These are phyloP conservation scores for Dictyophora rubrovolvata DNA, from an alignment of 768 basidiomycete genomes.

Conservation along the genomic window DNA sequence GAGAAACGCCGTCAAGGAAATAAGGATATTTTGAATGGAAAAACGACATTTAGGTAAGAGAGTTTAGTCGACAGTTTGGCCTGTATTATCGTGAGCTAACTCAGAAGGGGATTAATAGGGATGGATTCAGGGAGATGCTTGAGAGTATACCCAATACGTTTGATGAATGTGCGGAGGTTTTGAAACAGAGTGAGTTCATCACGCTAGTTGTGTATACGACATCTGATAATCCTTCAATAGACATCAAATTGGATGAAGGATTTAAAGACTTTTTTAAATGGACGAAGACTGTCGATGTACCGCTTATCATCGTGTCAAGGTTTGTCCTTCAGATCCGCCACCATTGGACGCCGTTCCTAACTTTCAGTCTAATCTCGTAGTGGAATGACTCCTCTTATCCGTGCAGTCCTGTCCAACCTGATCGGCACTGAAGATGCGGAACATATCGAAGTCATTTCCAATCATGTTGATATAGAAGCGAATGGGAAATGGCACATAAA, in stretches of 20 bases:
- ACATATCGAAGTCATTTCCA: conserved; percentile 87
- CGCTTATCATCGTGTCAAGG: conserved; percentile 92
- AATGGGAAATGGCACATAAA: conserved; percentile 73
- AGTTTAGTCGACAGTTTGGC: neutral
- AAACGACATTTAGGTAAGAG: conserved; percentile 55
- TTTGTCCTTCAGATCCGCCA: conserved; percentile 20
- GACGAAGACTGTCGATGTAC: conserved; percentile 72
- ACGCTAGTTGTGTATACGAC: neutral
- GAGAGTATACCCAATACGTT: conserved; percentile 63
- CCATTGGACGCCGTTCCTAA: conserved; percentile 1
- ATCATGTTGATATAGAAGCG: conserved; percentile 60
- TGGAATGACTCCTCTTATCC: conserved; percentile 91
- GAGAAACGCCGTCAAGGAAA: conserved; percentile 67
- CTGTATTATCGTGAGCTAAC: neutral
- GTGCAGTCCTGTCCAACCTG: conserved; percentile 77
- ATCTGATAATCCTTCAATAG: conserved; percentile 28
- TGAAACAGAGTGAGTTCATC: conserved; percentile 48
- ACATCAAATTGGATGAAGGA: conserved; percentile 78
- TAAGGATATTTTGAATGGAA: conserved; percentile 56
- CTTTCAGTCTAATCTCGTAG: conserved; percentile 26
- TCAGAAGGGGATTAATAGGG: conserved; percentile 35
- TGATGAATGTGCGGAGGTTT: conserved; percentile 71
- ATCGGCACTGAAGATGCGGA: conserved; percentile 62
- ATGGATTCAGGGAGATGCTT: conserved; percentile 83
- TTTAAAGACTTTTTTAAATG: conserved; percentile 83